These are phyloP conservation scores for Parasarocladium wereldwijsianum DNA, from an alignment of 2,329 filamentous ascomycete genomes.

Conservation along the genomic window DNA sequence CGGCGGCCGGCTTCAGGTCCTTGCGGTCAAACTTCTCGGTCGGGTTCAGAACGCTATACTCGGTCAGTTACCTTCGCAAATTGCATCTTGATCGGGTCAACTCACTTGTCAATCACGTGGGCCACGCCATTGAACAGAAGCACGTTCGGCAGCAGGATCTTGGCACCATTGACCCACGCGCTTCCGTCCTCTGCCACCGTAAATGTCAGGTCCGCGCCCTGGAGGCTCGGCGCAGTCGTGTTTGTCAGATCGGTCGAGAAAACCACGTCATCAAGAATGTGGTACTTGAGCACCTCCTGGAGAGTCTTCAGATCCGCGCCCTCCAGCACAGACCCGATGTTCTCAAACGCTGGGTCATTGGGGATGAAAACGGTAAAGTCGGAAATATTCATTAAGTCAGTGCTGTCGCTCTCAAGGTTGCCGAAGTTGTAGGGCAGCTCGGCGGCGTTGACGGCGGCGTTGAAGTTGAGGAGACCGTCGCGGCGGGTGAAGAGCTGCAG, in stretches of 20 bases:
- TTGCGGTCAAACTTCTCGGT: slow-evolving; percentile 11
- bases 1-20: slow-evolving; percentile 10
- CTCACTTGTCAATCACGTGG: slow-evolving; percentile 17
- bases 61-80: slow-evolving; percentile 1
- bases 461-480: slow-evolving; percentile 13
- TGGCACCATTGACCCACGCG: slow-evolving; percentile 17
- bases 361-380: slow-evolving; percentile 17
- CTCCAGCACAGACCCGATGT: slow-evolving; percentile 13
- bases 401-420: slow-evolving; percentile 8
- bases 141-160: slow-evolving; percentile 15
- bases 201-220: slow-evolving; percentile 12
- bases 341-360: slow-evolving; percentile 13
- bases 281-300: slow-evolving; percentile 14
- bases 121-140: slow-evolving; percentile 18
- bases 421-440: slow-evolving; percentile 13
- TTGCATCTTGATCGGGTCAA: background rate
- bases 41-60: slow-evolving; percentile 12
- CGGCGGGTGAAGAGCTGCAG: slow-evolving; percentile 16
- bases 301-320: slow-evolving; percentile 11
- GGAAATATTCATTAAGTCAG: slow-evolving; percentile 12
- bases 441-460: slow-evolving; percentile 14
- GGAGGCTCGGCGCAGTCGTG: slow-evolving; percentile 11
- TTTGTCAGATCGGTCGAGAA: slow-evolving; percentile 15
- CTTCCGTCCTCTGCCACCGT: slow-evolving; percentile 15
- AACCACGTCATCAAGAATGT: slow-evolving; percentile 16